Conservation (phyloP, 176 grass and related monocot genomes). For the Musa schizocarpa region DNA sequence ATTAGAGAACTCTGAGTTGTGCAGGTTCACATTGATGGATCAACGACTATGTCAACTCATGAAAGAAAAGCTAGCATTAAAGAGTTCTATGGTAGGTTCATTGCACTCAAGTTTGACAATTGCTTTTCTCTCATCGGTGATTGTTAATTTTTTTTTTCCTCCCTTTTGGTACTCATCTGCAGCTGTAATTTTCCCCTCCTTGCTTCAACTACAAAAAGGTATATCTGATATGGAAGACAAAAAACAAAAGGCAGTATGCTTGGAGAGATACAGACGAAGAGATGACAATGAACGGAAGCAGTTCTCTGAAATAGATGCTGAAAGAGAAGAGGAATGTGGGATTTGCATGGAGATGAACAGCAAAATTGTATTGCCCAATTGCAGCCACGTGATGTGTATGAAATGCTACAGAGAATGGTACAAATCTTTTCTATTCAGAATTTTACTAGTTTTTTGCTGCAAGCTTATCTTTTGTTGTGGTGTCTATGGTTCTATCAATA, state of each 20-base stretch:
- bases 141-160: conserved; percentile 22
- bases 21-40: conserved; percentile 84
- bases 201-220: conserved; percentile 73
- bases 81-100: conserved; percentile 73
- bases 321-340: conserved; percentile 86
- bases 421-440: conserved; percentile 12
- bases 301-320: conserved; percentile 69
- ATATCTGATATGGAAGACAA: conserved; percentile 73
- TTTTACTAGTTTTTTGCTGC: background rate
- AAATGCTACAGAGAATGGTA: conserved; percentile 95
- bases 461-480: background rate
- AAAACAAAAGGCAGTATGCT: conserved; percentile 66
- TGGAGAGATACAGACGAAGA: conserved; percentile 55
- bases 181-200: conserved; percentile 86
- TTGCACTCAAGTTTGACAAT: background rate
- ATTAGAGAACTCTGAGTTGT: conserved; percentile 7
- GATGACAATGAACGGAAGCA: conserved; percentile 47
- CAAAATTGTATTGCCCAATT: conserved; percentile 80
- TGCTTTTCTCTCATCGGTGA: background rate
- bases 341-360: conserved; percentile 85
- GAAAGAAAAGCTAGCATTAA: conserved; percentile 84
- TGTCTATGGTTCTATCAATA: background rate
- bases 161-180: conserved; percentile 23
- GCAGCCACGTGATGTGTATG: conserved; percentile 85
- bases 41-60: conserved; percentile 88